Evolutionary conservation across 2,329 filamentous ascomycete genomes (phyloP).

Genomic region (Rasamsonia emersonii): DNA sequence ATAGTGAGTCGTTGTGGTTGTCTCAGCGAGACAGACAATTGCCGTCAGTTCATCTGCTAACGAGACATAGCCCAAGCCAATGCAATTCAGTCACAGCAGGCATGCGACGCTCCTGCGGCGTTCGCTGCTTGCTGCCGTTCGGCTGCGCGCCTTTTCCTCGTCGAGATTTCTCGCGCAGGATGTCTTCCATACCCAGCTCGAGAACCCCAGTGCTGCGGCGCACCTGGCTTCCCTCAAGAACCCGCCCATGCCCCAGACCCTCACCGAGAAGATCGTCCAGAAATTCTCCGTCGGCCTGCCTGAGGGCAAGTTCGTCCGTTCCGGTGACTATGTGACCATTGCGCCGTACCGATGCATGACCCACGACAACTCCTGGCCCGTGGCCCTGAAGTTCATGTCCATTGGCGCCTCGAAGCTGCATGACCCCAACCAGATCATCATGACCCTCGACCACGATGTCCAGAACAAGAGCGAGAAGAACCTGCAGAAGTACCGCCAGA

Average conservation of each 20-base stretch:
- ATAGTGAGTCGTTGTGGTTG: too few relatives aligned
- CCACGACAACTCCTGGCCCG: constrained; percentile 74
- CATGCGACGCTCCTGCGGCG: constrained; percentile 8
- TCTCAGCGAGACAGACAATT: too few relatives aligned
- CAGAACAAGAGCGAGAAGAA: constrained; percentile 74
- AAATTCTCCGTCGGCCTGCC: constrained; percentile 67
- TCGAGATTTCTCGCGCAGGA: constrained; percentile 32
- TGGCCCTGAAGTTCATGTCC: constrained; percentile 71
- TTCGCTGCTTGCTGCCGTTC: constrained; percentile 8
- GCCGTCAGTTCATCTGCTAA: too few relatives aligned
- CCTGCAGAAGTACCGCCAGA: constrained; percentile 71
- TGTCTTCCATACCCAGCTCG: constrained; percentile 57
- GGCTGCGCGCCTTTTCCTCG: constrained; percentile 22
- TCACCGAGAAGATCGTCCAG: constrained; percentile 92
- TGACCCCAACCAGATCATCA: constrained; percentile 64
- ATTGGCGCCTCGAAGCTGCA: constrained; percentile 70
- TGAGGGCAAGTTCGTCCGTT: constrained; percentile 63
- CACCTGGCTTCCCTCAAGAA: constrained; percentile 66
- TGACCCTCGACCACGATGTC: constrained; percentile 82
- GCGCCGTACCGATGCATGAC: constrained; percentile 69
- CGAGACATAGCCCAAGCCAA: too few relatives aligned
- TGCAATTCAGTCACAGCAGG: constrained; percentile 4
- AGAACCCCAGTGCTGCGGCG: constrained; percentile 55
- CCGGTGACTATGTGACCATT: constrained; percentile 77
- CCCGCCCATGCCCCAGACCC: constrained; percentile 55